Conservation (phyloP, 2,329 filamentous ascomycete species). For the Aureobasidium leucospermi region DNA sequence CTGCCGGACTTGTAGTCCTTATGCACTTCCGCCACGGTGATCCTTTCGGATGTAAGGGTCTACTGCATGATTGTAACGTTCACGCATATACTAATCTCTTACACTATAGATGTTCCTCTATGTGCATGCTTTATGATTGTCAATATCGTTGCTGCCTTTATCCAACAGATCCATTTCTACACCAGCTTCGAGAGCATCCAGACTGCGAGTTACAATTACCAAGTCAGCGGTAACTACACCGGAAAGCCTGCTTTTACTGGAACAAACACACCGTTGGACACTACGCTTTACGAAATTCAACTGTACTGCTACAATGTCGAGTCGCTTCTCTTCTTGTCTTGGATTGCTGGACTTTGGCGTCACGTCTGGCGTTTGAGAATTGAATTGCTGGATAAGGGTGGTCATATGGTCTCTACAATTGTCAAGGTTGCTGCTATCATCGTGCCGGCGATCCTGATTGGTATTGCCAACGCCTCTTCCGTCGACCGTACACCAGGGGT, state of each 20-base stretch:
- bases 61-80: not conserved
- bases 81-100: not conserved
- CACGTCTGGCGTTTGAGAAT: conserved; percentile 5
- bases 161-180: conserved; percentile 10
- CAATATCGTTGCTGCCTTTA: not conserved
- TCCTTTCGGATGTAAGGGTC: not conserved
- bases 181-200: not conserved
- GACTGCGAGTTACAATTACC: not conserved
- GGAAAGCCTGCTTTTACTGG: conserved; percentile 5
- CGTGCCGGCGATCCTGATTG: conserved; percentile 1
- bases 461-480: conserved; percentile 3
- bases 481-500: not conserved
- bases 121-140: conserved; percentile 5
- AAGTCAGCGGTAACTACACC: not conserved
- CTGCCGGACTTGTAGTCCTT: not conserved
- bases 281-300: not conserved
- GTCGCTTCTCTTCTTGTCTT: conserved; percentile 2
- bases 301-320: conserved; percentile 11
- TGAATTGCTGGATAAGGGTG: not conserved
- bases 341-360: conserved; percentile 8
- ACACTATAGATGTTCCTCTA: not conserved
- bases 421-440: not conserved
- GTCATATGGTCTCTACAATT: not conserved
- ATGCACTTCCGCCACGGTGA: conserved; percentile 7
- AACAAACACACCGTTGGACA: not conserved